Evolutionary conservation across 345 rosid species (phyloP), one percentile per base, ranked within the genome.

Genomic region (Populus deltoides): DNA sequence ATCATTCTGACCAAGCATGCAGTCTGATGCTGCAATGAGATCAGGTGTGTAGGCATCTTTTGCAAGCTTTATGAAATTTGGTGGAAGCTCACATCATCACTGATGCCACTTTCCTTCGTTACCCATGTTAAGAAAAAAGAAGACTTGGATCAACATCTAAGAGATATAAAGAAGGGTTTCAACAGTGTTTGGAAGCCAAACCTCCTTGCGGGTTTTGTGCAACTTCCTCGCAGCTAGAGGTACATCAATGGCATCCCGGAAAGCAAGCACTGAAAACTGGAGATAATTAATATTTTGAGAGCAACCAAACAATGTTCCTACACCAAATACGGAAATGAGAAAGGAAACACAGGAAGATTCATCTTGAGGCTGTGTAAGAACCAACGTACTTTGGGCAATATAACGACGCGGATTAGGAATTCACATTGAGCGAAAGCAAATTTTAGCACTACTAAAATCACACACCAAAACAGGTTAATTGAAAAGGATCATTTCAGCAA

Each of bases 1-100:
- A 41, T 66, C 24, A 68, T 71, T 88, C 99, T 89, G 43, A 96
- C 99, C 99, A 82, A 96, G 99, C 99, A 96, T 96, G 84, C 99
- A 96, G 85, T 96, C 99, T 69, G 97, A 96, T 72, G 99, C 98
- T 59, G 99, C 99, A 79, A 96, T 96, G 66, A 96, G 80, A 88
- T 96, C 99, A 86, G 98, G 99, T 22, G 99, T 93, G 83, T 96
- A 96, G 68, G 97, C 90, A 92, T 93, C 93, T 87, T 90, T 96
- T 78, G 94, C 87, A 75, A 96, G 97, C 88, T 90, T 93, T 57
- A 92, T 75, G 82, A 96, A 93, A 82, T 92, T 96, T 66, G 92
- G 91, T 47, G 98, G 99, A 88, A 93, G 97, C n/a, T 90, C 84
- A 92, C 97, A 83, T 92, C 92, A 66, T 92, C 94, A 61, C 81